Evolutionary conservation across 2,329 filamentous ascomycete genomes (phyloP), one percentile per base, ranked within the genome.

Genomic region (Paecilomyces formosus): DNA sequence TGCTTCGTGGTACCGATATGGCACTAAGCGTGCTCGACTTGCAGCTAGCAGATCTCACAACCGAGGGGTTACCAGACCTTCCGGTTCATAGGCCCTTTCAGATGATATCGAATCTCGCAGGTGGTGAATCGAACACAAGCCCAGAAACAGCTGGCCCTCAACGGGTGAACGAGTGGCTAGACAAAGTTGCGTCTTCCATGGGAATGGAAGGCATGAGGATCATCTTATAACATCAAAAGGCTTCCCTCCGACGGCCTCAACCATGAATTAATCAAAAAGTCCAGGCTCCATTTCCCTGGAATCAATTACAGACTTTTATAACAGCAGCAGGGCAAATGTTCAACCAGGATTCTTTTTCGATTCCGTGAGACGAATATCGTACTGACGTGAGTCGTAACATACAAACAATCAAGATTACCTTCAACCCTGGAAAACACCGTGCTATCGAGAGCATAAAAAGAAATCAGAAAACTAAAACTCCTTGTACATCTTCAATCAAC

Each of bases 101-200:
- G 11, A 52, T 52, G 15, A 21, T 52, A 18, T 52, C 50, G 21
- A 28, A 28, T 12, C 21, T 52, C 13, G 21, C 18, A 1, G 8
- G 21, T 22, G 18, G 18, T 52, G 21, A 18, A 21, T 11, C 6
- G 6, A 21, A 13, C 26, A 15, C 3, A 24, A 52, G 50, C 21
- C 24, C 50, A 24, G 24, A 6, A 28, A 7, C 24, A 26, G 11
- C 50, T 24, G 39, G n/a, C 18, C 3, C 39, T 45, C 39, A 7
- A 18, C 50, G 21, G 13, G 60, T 63, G 6, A 60, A 63, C 39
- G 57, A 62, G 52, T 66, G 65, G 63, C 58, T 65, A 30, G 65
- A 66, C 52, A 39, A 59, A 49, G 65, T 65, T 24, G 65, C 63
- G 45, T 64, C 65, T n/a, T 65, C 65, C 13, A 63, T 66, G 62